Evolutionary conservation across 192 early-diverging fungal genomes (phyloP).

Genomic region (Diversispora eburnea): DNA sequence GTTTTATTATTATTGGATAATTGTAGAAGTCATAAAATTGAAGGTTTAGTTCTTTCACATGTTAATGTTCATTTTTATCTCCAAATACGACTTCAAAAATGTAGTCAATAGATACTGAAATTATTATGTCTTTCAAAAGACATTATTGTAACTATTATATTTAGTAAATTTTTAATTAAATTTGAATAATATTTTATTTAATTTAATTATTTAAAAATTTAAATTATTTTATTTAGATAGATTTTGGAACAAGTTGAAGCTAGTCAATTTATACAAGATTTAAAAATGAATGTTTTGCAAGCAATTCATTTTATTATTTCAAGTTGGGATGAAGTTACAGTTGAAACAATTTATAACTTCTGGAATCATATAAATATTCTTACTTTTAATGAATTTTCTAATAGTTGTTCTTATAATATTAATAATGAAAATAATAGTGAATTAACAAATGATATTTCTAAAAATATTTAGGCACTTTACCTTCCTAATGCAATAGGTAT

Average conservation of each 20-base stretch:
- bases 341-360: background rate
- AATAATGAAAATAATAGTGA: background rate
- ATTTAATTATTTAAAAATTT: no score
- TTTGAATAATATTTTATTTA: no score
- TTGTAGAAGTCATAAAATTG: slow-evolving; percentile 14
- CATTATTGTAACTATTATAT: no score
- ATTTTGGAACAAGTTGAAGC: background rate
- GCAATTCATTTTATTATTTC: background rate
- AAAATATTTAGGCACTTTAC: background rate
- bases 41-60: slow-evolving; percentile 1
- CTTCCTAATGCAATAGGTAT: slow-evolving; percentile 9
- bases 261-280: background rate
- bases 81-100: slow-evolving; percentile 21
- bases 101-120: slow-evolving; percentile 2
- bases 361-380: background rate
- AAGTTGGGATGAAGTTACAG: slow-evolving; percentile 13
- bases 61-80: slow-evolving; percentile 12
- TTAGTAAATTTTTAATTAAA: no score
- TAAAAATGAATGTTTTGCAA: background rate
- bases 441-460: background rate
- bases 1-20: slow-evolving; percentile 14
- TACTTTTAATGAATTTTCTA: background rate
- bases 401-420: no score
- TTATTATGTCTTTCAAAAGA: background rate
- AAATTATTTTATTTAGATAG: background rate